phyloP scores from a whole-genome alignment of 2,329 filamentous ascomycete genomes.

The Microdochium bolleyi region DNA sequence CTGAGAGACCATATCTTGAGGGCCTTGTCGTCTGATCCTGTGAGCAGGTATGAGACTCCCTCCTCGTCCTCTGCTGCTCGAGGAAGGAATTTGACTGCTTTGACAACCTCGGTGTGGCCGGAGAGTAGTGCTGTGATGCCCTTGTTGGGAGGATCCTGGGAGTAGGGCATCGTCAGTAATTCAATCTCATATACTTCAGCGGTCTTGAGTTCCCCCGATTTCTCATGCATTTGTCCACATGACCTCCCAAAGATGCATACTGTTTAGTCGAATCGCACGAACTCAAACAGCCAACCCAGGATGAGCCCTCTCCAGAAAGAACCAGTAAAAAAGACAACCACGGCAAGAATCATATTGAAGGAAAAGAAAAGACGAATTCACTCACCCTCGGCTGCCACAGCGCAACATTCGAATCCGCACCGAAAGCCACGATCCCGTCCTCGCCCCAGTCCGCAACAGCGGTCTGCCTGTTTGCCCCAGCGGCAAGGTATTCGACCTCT shows the following conservation, averaged over 20 bases:
- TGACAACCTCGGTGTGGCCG: constrained; percentile 74
- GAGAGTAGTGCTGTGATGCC: constrained; percentile 63
- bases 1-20: constrained; percentile 36
- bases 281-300: constrained; percentile 1
- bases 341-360: too few species aligned
- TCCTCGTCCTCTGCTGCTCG: constrained; percentile 26
- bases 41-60: constrained; percentile 54
- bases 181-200: too few species aligned
- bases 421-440: constrained; percentile 72
- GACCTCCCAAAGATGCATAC: too few species aligned
- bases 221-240: too few species aligned
- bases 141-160: constrained; percentile 24
- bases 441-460: constrained; percentile 83
- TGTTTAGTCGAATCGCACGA: too few species aligned
- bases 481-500: constrained; percentile 52
- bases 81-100: constrained; percentile 72
- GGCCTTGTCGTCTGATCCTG: constrained; percentile 73
- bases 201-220: too few species aligned
- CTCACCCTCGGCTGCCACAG: constrained; percentile 76
- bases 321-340: too few species aligned
- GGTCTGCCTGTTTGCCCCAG: constrained; percentile 85
- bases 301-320: background rate
- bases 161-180: constrained; percentile 4
- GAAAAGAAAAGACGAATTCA: constrained; percentile 5
- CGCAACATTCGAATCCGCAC: constrained; percentile 81